Base-by-base conservation (phyloP, 2,329 filamentous ascomycete species). In the Chaetomiaceae sp. region DNA sequence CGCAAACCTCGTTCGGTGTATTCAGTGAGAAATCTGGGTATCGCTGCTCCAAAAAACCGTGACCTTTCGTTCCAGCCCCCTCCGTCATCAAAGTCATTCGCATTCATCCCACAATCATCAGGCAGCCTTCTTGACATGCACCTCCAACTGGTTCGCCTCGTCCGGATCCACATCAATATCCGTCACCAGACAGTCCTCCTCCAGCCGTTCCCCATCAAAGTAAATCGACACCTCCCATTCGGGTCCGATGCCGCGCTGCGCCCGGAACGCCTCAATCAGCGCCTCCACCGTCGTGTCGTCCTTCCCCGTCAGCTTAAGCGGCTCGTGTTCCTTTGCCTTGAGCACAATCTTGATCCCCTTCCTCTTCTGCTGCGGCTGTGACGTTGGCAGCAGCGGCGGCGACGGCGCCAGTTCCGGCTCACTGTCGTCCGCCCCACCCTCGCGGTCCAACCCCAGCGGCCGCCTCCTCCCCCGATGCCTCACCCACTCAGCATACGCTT, bases 131-230 rank as follows among this genome's bases (percentile, higher is more conserved):
- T 73, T 78, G 44, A 89, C 65, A 54, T 84, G 74, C 18, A 93
- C 84, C 63, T 95, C 88, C 27, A 95, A 69, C 22, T 76, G 73
- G 61, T 91, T 86, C 69, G 82, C 73, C 57, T 94, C 84, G 11
- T 58, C 57, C 18, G 42, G 42, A 37, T 79, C 79, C 33, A 95
- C 78, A 15, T 88, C 88, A 2, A 81, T 75, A 29, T 86, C 80
- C 36, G 71, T 71, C 37, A 93, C 72, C 2, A 73, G 76, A 24
- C 69, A 67, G 1, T 79, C 70, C 15, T 77, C 74, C 12, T 83
- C 76, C 22, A 94, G 67, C 38, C 70, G 68, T 41, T 90, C 87
- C 12, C 88, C 88, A 56, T 95, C 88, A 63, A 88, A 90, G 55
- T 75, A 71, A 10, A 95, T 68, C 30, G 74, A 72, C 3, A 93